These are phyloP conservation scores for Epichloe scottii DNA, from an alignment of 2,329 filamentous ascomycete genomes.

Conservation along the genomic window DNA sequence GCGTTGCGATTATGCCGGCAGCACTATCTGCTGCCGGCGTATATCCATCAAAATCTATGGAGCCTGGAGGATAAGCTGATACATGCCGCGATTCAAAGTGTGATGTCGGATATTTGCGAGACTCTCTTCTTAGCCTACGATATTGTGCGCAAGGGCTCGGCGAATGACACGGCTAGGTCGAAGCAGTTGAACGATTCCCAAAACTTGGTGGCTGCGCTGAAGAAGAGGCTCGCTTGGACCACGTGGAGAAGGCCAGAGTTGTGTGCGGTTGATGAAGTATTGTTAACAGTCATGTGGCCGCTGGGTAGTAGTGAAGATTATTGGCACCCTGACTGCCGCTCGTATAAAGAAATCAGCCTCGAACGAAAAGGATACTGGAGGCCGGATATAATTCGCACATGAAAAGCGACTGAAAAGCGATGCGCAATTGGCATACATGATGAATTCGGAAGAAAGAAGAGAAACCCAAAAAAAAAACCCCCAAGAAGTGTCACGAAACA, in stretches of 20 bases:
- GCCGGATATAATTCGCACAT: not conserved
- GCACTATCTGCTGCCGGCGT: conserved; percentile 28
- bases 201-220: conserved; percentile 18
- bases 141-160: not conserved
- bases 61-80: conserved; percentile 33
- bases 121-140: conserved; percentile 12
- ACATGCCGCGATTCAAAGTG: conserved; percentile 27
- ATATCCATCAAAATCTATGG: conserved; percentile 12
- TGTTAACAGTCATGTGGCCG: conserved; percentile 54
- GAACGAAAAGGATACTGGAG: conserved; percentile 14
- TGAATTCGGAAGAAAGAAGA: no score
- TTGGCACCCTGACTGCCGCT: conserved; percentile 21
- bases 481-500: not conserved
- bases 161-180: not conserved
- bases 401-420: not conserved
- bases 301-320: conserved; percentile 42
- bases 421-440: no score
- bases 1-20: conserved; percentile 29
- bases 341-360: conserved; percentile 13
- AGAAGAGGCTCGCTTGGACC: conserved; percentile 43
- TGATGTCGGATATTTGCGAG: conserved; percentile 27
- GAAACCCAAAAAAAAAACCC: not conserved
- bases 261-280: conserved; percentile 42
- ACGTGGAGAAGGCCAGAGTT: conserved; percentile 44
- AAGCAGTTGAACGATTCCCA: not conserved